Conservation (phyloP, 2,329 filamentous ascomycete species). For the Periglandula ipomoeae region DNA sequence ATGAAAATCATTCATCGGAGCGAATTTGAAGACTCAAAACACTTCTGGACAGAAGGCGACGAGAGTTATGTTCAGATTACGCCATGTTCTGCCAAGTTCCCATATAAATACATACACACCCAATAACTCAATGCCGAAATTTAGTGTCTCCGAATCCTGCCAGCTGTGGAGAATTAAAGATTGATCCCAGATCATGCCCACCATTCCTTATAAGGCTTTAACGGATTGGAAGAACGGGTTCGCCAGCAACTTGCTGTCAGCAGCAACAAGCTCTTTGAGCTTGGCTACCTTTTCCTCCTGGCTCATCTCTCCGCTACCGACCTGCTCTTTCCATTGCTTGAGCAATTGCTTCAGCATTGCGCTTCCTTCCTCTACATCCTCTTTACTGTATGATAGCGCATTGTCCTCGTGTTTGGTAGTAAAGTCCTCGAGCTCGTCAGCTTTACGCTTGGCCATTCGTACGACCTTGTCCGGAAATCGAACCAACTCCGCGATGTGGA, state of each 20-base stretch:
- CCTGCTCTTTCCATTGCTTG: conserved; percentile 75
- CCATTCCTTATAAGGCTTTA: conserved; percentile 36
- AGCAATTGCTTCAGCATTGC: conserved; percentile 75
- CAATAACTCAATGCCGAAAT: too few species aligned
- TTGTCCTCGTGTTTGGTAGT: conserved; percentile 63
- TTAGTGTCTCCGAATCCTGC: too few species aligned
- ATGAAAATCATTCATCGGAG: too few species aligned
- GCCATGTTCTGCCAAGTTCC: background rate
- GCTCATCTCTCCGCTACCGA: conserved; percentile 48
- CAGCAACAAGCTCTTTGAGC: conserved; percentile 71
- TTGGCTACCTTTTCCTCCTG: conserved; percentile 69
- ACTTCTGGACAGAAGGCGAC: too few species aligned
- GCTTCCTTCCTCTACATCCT: conserved; percentile 86
- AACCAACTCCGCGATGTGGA: conserved; percentile 94
- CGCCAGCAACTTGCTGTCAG: conserved; percentile 53
- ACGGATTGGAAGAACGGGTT: conserved; percentile 65
- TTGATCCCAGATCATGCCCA: background rate
- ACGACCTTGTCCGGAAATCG: conserved; percentile 95
- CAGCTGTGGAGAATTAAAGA: too few species aligned
- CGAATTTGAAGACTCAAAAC: too few species aligned
- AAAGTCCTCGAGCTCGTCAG: conserved; percentile 96
- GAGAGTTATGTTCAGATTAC: background rate
- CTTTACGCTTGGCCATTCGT: conserved; percentile 98
- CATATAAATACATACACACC: background rate
- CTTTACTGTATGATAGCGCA: conserved; percentile 58